Evolutionary conservation across 1,139 yeast genomes (phyloP).

Genomic region (Kodamaea sp.): DNA sequence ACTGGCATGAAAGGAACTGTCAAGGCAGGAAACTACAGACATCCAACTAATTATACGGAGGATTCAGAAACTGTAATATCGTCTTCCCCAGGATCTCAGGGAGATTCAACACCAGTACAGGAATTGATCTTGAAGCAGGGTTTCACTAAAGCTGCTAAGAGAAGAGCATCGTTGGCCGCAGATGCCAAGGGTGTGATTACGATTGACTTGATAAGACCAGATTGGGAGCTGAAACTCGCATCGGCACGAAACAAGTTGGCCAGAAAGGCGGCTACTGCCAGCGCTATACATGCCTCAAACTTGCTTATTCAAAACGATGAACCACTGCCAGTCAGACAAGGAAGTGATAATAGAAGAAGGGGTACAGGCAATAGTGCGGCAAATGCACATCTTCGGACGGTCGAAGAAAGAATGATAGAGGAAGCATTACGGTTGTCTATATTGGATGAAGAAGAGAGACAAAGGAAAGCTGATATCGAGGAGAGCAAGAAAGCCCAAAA

Average conservation of each 20-base stretch:
- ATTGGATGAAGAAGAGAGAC: constrained; percentile 65
- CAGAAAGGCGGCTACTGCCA: constrained; percentile 88
- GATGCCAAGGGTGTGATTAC: constrained; percentile 68
- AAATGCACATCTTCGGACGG: constrained; percentile 21
- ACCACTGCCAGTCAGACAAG: constrained; percentile 11
- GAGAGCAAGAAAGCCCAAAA: constrained; percentile 9
- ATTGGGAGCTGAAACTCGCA: constrained; percentile 78
- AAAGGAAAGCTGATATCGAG: constrained; percentile 25
- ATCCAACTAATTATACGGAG: constrained; percentile 12
- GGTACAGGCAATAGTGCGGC: constrained; percentile 13
- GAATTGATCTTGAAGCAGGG: constrained; percentile 3
- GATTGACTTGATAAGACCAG: constrained; percentile 83
- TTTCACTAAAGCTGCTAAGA: constrained; percentile 10
- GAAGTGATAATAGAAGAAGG: constrained; percentile 11
- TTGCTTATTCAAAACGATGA: constrained; percentile 44
- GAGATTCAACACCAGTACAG: constrained; percentile 1
- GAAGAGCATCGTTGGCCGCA: constrained; percentile 56
- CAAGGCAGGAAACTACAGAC: constrained; percentile 13
- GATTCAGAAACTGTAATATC: constrained; percentile 14
- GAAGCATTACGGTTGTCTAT: constrained; percentile 78
- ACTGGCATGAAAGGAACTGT: constrained; percentile 55
- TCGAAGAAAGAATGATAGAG: constrained; percentile 81
- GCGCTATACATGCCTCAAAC: constrained; percentile 86
- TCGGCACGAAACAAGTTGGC: constrained; percentile 78
- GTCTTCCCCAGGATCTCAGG: constrained; percentile 14